Evolutionary conservation across 2,329 filamentous ascomycete genomes (phyloP), one percentile per base, ranked within the genome.

Genomic region (Cordyceps cicadae): DNA sequence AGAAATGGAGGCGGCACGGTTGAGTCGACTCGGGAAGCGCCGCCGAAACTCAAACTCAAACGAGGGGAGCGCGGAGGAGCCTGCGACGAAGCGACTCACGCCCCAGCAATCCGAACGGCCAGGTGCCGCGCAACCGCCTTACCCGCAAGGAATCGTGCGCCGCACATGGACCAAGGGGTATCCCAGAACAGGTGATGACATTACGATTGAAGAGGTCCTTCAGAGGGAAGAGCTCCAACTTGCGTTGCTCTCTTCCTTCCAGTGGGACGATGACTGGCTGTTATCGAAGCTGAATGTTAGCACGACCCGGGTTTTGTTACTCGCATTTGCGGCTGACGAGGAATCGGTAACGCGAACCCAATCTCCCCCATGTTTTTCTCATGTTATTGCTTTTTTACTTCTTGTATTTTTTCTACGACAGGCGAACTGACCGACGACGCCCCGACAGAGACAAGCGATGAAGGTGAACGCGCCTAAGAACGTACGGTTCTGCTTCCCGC

Each of bases 171-270:
- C 84, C 0, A 77, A 77, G 41, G 86, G 87, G 3, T 84, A 82
- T 64, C 76, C 81, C 1, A 80, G 89, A 41, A 77, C 71, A 0
- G 77, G 77, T 5, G 82, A 92, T 63, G 90, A 96, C 64, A 90
- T 97, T 69, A 94, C 86, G 63, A 86, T 97, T 46, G 90, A 96
- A 67, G 92, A 97, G 70, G 83, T 97, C 0, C 74, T 97, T 1
- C 88, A 96, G 70, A 87, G 84, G 63, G 75, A 83, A 1, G 80
- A 86, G 14, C 77, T 97, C 9, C 78, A 89, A 55, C 82, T 91
- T 45, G 92, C 90, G 1, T 82, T 97, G 0, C 75, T 97, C 5
- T 96, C 92, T 66, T 90, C 93, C 0, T 97, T 89, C 66, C 85
- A 93, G 70, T 94, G 90, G 86, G 88, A 97, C 64, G 82, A 87